phyloP scores from a whole-genome alignment of 78 protist genomes.

The Diacronema lutheri region DNA sequence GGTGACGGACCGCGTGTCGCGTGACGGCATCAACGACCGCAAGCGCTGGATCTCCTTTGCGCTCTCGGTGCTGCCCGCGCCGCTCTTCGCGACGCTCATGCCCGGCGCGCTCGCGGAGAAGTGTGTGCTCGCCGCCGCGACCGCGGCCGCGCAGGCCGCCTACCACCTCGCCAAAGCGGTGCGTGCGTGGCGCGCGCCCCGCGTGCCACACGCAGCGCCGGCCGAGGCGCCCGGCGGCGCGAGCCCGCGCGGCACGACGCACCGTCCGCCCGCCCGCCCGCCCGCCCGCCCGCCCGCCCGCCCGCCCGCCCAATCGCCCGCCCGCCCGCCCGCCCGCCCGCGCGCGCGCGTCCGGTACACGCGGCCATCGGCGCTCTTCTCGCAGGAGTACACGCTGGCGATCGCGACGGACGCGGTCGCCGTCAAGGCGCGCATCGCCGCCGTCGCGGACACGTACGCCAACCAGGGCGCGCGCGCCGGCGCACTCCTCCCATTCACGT shows the following conservation, averaged over 20 bases:
- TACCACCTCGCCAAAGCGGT: not conserved
- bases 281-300: no score
- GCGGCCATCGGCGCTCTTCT: no score
- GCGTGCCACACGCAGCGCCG: no score
- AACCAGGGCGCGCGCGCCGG: slow-evolving; percentile 23
- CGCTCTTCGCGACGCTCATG: not conserved
- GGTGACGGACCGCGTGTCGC: not conserved
- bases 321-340: no score
- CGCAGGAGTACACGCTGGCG: not conserved
- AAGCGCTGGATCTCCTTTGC: not conserved
- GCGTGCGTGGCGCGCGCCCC: no score
- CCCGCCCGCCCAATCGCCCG: no score
- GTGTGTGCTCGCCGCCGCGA: not conserved
- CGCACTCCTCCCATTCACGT: slow-evolving; percentile 8
- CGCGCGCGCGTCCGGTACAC: no score
- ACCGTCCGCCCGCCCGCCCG: no score
- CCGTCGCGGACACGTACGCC: not conserved
- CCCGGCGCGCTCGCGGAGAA: not conserved
- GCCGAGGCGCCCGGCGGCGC: no score
- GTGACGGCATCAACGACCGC: no score
- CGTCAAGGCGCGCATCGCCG: not conserved
- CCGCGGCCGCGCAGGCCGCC: not conserved
- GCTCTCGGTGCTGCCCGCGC: not conserved
- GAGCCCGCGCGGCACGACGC: no score
- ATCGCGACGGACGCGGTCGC: not conserved